These are phyloP conservation scores for Aspergillus avenaceus DNA, from an alignment of 495 filamentous ascomycete species.

Conservation along the genomic window DNA sequence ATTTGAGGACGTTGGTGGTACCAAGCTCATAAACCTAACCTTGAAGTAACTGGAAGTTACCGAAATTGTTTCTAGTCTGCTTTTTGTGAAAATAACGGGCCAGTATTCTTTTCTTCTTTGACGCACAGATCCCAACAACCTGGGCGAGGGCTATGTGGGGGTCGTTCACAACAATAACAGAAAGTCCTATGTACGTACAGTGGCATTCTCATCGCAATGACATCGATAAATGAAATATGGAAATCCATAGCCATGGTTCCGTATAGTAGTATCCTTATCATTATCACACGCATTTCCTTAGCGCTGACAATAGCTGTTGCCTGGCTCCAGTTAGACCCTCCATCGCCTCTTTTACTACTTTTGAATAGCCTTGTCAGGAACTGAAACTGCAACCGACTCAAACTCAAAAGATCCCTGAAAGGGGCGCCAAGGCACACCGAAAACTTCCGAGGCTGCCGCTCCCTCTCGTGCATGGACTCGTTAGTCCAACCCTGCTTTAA, in stretches of 20 bases:
- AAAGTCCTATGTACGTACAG: too few species aligned
- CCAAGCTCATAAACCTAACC: too few species aligned
- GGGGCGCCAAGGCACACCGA: not conserved
- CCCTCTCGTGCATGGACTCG: not conserved
- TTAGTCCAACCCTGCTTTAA: not conserved
- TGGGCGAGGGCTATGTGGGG: not conserved
- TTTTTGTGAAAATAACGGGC: too few species aligned
- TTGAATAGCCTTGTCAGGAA: not conserved
- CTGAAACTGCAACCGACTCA: not conserved
- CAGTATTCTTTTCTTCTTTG: too few species aligned
- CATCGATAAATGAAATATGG: too few species aligned
- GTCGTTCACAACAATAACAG: not conserved
- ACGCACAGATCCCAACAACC: not conserved
- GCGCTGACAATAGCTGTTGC: not conserved
- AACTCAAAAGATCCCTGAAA: not conserved
- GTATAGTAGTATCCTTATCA: not conserved
- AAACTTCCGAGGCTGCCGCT: not conserved
- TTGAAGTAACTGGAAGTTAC: too few species aligned
- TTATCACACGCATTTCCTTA: too few species aligned
- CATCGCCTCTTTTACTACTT: not conserved
- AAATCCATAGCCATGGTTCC: not conserved
- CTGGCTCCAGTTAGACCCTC: too few species aligned
- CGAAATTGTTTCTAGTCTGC: too few species aligned
- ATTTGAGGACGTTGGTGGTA: too few species aligned
- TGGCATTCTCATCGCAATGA: too few species aligned